A percentile compares a stretch with the other conserved stretches of the same genome.
phyloP scores from a whole-genome alignment of 2,329 filamentous ascomycete genomes.

The Claviceps fusiformis region DNA sequence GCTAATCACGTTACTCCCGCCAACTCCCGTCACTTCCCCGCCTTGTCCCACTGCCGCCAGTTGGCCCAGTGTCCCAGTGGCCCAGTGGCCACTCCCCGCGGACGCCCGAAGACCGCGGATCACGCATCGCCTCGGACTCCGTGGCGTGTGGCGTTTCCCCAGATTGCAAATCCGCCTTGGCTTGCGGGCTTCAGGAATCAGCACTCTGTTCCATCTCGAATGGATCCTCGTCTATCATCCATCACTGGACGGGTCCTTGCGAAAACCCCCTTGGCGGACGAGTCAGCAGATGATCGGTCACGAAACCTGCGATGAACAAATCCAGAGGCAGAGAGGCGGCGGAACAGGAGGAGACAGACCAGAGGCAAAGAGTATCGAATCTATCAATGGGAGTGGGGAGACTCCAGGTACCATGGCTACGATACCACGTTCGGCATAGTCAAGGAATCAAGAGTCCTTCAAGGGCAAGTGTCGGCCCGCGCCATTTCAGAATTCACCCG shows the following conservation, averaged over 20 bases:
- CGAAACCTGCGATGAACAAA: background rate
- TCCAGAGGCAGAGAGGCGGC: background rate
- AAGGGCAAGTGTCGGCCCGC: too few relatives aligned
- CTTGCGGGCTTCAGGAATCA: background rate
- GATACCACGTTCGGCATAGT: background rate
- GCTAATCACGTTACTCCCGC: too few relatives aligned
- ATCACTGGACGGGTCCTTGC: too few relatives aligned
- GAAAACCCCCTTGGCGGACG: background rate
- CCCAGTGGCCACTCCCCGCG: background rate
- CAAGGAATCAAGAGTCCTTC: background rate
- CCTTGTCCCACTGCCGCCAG: too few relatives aligned
- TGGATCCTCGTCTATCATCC: too few relatives aligned
- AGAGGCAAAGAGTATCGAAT: background rate
- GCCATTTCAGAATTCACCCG: background rate
- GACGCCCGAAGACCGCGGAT: constrained; percentile 2
- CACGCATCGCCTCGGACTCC: constrained; percentile 1
- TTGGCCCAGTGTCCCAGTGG: too few relatives aligned
- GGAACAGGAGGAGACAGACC: background rate
- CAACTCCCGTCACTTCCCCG: too few relatives aligned
- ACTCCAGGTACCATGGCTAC: background rate
- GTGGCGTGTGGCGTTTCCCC: background rate
- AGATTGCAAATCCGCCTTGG: background rate
- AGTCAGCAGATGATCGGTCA: background rate
- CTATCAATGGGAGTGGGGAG: too few relatives aligned
- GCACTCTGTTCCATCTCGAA: background rate